Evolutionary conservation across 176 grass and related monocot species (phyloP).

Genomic region (Saccharum officinarum): DNA sequence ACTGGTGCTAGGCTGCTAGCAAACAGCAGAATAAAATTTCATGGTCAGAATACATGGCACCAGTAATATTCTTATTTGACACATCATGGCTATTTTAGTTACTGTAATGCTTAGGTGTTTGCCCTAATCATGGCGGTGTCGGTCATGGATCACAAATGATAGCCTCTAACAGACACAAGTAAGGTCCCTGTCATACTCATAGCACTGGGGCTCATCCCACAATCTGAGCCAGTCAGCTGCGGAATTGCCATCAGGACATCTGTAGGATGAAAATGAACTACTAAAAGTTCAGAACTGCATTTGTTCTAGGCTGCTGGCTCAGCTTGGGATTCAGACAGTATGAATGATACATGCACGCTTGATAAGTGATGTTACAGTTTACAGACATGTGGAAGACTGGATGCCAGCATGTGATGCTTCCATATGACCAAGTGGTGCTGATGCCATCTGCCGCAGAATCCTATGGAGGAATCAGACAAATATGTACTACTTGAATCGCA

Average conservation of each 20-base stretch:
- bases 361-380: background rate
- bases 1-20: background rate
- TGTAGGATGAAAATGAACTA: background rate
- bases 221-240: conserved; percentile 18
- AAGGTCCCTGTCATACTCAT: conserved; percentile 44
- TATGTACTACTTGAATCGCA: background rate
- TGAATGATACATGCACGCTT: conserved; percentile 13
- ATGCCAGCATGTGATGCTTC: conserved; percentile 26
- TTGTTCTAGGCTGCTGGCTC: background rate
- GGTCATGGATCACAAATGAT: conserved; percentile 30
- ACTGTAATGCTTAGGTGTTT: conserved; percentile 13
- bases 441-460: conserved; percentile 43
- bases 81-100: conserved; percentile 4
- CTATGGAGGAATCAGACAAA: conserved; percentile 40
- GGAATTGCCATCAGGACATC: conserved; percentile 19
- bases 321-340: background rate
- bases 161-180: conserved; percentile 8
- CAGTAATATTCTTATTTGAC: background rate
- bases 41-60: background rate
- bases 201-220: conserved; percentile 14
- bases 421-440: conserved; percentile 13
- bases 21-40: background rate
- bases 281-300: background rate
- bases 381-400: conserved; percentile 25
- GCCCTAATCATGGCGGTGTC: conserved; percentile 31